Conservation (phyloP, 2,329 filamentous ascomycete species). For the Teratosphaeriaceae sp. region DNA sequence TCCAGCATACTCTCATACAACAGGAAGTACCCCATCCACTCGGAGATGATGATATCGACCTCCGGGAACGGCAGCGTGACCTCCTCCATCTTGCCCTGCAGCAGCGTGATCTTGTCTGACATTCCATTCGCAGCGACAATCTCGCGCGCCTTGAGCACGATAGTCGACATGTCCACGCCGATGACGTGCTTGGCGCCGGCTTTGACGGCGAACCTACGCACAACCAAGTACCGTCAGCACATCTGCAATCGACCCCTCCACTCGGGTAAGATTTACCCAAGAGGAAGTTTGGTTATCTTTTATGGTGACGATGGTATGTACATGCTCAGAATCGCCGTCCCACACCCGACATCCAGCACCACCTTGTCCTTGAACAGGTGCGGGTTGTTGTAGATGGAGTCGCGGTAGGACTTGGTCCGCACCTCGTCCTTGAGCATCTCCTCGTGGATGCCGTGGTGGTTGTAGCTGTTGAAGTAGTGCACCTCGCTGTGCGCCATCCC, state of each 20-base stretch:
- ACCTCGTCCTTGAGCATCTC: slow-evolving; percentile 99
- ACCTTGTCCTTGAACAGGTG: slow-evolving; percentile 89
- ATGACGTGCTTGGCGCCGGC: slow-evolving; percentile 98
- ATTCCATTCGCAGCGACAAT: slow-evolving; percentile 91
- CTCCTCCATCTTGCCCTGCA: slow-evolving; percentile 99
- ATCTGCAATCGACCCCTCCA: background rate
- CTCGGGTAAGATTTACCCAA: slow-evolving; percentile 15
- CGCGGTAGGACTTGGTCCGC: slow-evolving; percentile 92
- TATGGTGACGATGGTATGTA: too few relatives aligned
- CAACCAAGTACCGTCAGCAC: background rate
- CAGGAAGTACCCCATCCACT: slow-evolving; percentile 99
- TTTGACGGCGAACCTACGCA: slow-evolving; percentile 91
- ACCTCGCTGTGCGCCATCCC: slow-evolving; percentile 88
- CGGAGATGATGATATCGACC: slow-evolving; percentile 98
- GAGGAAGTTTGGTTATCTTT: too few relatives aligned
- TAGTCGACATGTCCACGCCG: slow-evolving; percentile 98
- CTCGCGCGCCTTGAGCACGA: slow-evolving; percentile 96
- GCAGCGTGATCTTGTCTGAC: slow-evolving; percentile 89
- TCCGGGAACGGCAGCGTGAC: slow-evolving; percentile 87
- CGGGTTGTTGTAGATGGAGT: slow-evolving; percentile 94
- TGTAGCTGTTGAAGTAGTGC: slow-evolving; percentile 99
- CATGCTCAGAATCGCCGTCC: slow-evolving; percentile 98
- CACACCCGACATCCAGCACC: slow-evolving; percentile 95
- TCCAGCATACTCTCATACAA: slow-evolving; percentile 99
- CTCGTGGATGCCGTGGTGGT: slow-evolving; percentile 97